Base-by-base conservation (phyloP, 2,329 filamentous ascomycete genomes). In the Penicillium palitans region DNA sequence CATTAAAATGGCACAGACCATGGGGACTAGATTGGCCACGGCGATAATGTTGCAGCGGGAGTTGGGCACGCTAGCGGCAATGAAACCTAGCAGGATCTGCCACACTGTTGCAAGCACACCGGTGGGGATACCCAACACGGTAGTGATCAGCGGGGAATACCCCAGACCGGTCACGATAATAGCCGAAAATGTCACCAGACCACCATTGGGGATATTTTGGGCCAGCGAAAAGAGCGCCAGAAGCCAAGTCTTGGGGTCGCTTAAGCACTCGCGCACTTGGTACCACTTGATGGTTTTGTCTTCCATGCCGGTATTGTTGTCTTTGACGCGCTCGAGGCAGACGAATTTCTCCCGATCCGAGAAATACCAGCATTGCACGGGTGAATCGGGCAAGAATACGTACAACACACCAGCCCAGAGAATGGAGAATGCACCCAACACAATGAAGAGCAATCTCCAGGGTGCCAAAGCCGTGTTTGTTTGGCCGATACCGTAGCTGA, bases 251-350 rank as follows among this genome's bases (percentile, higher is more conserved):
- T 74, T 73, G 0, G 68, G 70, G 54, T 75, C 73, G 1, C 66
- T 25, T 58, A 76, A 59, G 51, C 70, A 67, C 55, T 81, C 79
- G 17, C 63, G 63, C 21, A 79, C 69, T 60, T 81, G 79, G 13
- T 68, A 65, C 33, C 68, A 63, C 59, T 81, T 81, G 68, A 78
- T 76, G 27, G 76, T 74, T 9, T 72, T 77, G 58, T 80, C 79
- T 47, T 68, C 63, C 9, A 70, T 61, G 5, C 67, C 67, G 3
- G 65, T 67, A 10, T 66, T 63, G 54, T 69, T 70, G 40, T 60
- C 49, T 19, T 60, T 62, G 27, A 69, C 59, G 13, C 68, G 63
- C 44, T 65, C 62, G 17, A 74, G 52, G 29, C 55, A 61, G 25
- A 68, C 57, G 24, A 65, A 65, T 31, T 66, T 63, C 29, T 66